These are phyloP conservation scores for Phytopythium delawarense DNA, from an alignment of 352 stramenopile species.

Conservation along the genomic window DNA sequence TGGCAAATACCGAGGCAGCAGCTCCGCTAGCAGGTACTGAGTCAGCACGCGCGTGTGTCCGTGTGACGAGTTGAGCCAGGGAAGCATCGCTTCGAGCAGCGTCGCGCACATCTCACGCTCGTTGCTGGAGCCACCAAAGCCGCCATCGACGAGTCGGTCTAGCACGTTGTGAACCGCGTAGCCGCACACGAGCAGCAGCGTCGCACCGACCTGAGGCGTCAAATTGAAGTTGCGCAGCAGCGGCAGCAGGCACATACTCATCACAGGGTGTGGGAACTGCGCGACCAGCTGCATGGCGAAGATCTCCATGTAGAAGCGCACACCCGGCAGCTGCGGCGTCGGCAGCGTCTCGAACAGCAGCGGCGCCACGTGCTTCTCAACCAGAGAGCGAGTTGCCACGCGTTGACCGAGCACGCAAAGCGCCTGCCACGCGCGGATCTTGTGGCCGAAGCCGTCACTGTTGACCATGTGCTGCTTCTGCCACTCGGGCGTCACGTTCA, in stretches of 20 bases:
- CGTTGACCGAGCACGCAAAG: slow-evolving; percentile 67
- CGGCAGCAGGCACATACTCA: slow-evolving; percentile 38
- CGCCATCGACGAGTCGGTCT: slow-evolving; percentile 13
- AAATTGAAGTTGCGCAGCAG: slow-evolving; percentile 68
- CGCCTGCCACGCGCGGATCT: slow-evolving; percentile 76
- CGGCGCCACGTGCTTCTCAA: slow-evolving; percentile 14
- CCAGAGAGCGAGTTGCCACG: slow-evolving; percentile 21
- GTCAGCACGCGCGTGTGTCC: slow-evolving; percentile 79
- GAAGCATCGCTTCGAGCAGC: slow-evolving; percentile 50
- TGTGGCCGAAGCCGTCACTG: slow-evolving; percentile 73
- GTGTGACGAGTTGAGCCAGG: slow-evolving; percentile 77
- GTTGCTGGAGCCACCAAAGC: slow-evolving; percentile 6
- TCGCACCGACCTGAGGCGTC: slow-evolving; percentile 65
- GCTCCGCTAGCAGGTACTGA: slow-evolving; percentile 59
- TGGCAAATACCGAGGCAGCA: slow-evolving; percentile 59
- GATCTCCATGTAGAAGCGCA: slow-evolving; percentile 83
- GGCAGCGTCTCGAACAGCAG: slow-evolving; percentile 51
- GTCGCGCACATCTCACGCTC: slow-evolving; percentile 22
- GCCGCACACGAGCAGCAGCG: slow-evolving; percentile 52
- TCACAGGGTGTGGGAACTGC: slow-evolving; percentile 42
- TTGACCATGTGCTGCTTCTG: slow-evolving; percentile 85
- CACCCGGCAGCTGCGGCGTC: slow-evolving; percentile 52
- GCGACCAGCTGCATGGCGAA: slow-evolving; percentile 67
- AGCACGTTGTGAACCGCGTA: slow-evolving; percentile 33
- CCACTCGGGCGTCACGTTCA: slow-evolving; percentile 59